These are phyloP conservation scores for Pythium scleroteichum DNA, from an alignment of 352 stramenopile genomes.

Conservation along the genomic window DNA sequence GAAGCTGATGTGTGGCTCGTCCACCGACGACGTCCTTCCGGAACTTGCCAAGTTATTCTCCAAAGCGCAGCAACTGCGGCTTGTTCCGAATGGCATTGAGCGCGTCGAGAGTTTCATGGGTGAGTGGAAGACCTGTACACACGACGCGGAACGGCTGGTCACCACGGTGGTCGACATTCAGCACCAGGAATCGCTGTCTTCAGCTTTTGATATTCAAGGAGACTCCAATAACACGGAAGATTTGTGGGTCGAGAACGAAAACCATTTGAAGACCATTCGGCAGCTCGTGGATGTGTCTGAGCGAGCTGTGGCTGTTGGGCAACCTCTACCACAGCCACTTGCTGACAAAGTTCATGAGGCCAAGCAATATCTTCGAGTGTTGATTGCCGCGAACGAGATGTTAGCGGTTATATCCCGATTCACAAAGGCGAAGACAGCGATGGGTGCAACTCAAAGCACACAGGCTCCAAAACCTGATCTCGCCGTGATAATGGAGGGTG, in stretches of 20 bases:
- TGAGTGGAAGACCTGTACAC: constrained; percentile 14
- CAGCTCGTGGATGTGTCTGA: constrained; percentile 19
- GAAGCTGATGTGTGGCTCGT: constrained; percentile 10
- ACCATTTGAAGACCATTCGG: constrained; percentile 16
- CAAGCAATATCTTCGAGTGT: constrained; percentile 25
- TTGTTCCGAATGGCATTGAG: constrained; percentile 16
- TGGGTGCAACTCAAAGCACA: too few relatives aligned
- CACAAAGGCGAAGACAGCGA: constrained; percentile 21
- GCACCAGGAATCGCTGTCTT: constrained; percentile 5
- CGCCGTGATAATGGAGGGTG: constrained; percentile 26
- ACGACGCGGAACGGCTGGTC: constrained; percentile 14
- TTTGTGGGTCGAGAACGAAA: constrained; percentile 25
- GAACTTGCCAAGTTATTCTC: constrained; percentile 20
- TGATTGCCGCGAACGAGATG: constrained; percentile 30
- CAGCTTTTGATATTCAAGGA: constrained; percentile 23
- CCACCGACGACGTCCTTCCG: neutral
- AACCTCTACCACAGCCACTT: constrained; percentile 16
- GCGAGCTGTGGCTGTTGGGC: constrained; percentile 15
- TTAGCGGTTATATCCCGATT: constrained; percentile 27
- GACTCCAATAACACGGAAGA: constrained; percentile 15
- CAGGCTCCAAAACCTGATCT: constrained; percentile 1
- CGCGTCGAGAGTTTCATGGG: constrained; percentile 21
- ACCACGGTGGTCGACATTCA: constrained; percentile 8
- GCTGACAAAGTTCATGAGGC: constrained; percentile 4
- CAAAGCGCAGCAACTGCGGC: neutral